A percentile compares a stretch with the other conserved stretches of the same genome.
phyloP scores from a whole-genome alignment of 2,329 filamentous ascomycete genomes.

The Colletotrichum trifolii region DNA sequence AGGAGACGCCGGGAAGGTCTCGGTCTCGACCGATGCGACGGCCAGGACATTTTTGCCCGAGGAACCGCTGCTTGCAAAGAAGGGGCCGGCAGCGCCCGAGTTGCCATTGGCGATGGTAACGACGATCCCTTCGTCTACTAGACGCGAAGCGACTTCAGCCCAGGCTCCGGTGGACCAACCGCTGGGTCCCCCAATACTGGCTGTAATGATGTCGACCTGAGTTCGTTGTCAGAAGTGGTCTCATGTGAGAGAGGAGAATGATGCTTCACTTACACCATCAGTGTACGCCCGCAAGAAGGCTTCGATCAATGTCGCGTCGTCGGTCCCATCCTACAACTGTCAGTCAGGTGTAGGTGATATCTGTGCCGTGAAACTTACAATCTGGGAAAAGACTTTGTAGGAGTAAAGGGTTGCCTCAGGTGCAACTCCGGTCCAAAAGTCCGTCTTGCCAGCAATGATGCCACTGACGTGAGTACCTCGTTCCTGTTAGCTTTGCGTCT shows the following conservation, averaged over 20 bases:
- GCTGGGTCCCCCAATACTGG: constrained; percentile 50
- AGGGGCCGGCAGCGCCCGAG: constrained; percentile 59
- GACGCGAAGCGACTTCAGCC: constrained; percentile 52
- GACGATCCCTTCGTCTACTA: constrained; percentile 58
- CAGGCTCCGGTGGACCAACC: constrained; percentile 51
- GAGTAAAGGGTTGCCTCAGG: constrained; percentile 42
- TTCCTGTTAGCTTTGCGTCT: too few species aligned
- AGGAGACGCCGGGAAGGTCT: constrained; percentile 41
- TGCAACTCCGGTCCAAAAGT: constrained; percentile 43
- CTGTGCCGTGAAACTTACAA: constrained; percentile 26
- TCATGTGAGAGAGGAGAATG: accelerated
- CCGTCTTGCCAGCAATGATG: constrained; percentile 44
- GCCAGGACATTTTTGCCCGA: constrained; percentile 55
- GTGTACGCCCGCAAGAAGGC: constrained; percentile 49
- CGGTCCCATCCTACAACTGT: constrained; percentile 36
- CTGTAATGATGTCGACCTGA: constrained; percentile 53
- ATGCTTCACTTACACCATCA: constrained; percentile 40
- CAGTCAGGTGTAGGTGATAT: not conserved
- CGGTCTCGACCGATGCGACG: constrained; percentile 54
- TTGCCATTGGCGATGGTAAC: constrained; percentile 65
- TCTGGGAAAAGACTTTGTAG: constrained; percentile 43
- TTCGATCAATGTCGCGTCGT: constrained; percentile 52
- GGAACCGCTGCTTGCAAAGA: constrained; percentile 55
- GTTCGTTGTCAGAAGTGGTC: not conserved
- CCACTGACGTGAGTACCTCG: constrained; percentile 48